Conservation (phyloP, 805 yeast species). For the Torulaspora quercuum region DNA sequence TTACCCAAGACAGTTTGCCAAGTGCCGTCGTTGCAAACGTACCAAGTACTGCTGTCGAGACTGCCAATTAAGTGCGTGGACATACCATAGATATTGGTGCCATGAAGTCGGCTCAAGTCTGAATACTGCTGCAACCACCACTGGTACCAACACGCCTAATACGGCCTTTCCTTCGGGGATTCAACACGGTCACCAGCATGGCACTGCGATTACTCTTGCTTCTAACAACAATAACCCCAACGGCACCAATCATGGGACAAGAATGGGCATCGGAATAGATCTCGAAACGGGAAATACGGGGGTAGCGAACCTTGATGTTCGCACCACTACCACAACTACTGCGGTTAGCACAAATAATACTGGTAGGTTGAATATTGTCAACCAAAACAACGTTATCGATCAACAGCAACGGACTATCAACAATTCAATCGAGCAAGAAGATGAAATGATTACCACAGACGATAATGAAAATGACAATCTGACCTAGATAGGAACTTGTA, state of each 20-base stretch:
- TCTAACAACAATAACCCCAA: conserved; percentile 1
- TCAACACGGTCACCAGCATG: conserved; percentile 1
- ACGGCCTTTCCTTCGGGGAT: conserved; percentile 10
- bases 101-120: conserved; percentile 42
- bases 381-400: conserved; percentile 7
- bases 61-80: conserved; percentile 91
- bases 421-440: conserved; percentile 12
- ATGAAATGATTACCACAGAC: conserved; percentile 12
- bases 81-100: conserved; percentile 93
- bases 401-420: conserved; percentile 7
- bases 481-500: conserved; percentile 7
- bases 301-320: conserved; percentile 6
- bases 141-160: conserved; percentile 23
- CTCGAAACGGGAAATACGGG: neutral
- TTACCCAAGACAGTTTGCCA: conserved; percentile 86
- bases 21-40: conserved; percentile 89
- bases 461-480: conserved; percentile 11
- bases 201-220: conserved; percentile 1
- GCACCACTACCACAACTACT: conserved; percentile 4
- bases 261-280: conserved; percentile 4
- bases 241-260: conserved; percentile 1
- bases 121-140: conserved; percentile 21
- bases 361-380: conserved; percentile 6
- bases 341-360: conserved; percentile 10
- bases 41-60: conserved; percentile 92